Evolutionary conservation across 768 basidiomycete genomes (phyloP).

Genomic region (Trametes villosa): DNA sequence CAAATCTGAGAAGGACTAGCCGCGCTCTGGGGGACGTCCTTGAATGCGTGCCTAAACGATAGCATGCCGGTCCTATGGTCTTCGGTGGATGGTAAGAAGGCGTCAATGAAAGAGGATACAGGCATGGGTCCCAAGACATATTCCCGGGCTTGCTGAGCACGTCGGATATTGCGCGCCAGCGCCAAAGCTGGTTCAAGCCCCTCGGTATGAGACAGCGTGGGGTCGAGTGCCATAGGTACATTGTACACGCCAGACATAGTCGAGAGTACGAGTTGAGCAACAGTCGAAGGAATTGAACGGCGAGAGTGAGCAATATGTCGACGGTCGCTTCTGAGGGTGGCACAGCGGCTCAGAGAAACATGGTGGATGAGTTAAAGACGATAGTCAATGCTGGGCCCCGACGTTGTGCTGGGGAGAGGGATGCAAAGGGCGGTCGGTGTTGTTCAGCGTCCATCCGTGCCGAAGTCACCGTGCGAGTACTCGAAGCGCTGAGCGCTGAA

Average conservation of each 20-base stretch:
- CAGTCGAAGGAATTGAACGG: no score
- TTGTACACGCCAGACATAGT: not conserved
- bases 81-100: not conserved
- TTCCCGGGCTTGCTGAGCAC: not conserved
- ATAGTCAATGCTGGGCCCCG: no score
- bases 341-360: no score
- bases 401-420: no score
- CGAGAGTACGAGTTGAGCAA: no score
- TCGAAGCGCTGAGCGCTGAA: no score
- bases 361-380: no score
- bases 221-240: constrained; percentile 4
- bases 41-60: not conserved
- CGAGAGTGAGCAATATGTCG: no score
- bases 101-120: not conserved
- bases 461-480: no score
- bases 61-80: not conserved
- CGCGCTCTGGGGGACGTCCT: not conserved
- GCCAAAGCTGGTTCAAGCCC: not conserved
- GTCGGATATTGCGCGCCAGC: not conserved
- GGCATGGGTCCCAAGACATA: constrained; percentile 16
- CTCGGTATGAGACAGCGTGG: not conserved
- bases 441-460: no score
- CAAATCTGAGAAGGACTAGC: not conserved
- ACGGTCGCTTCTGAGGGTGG: no score
- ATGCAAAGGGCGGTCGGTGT: no score